Base-by-base conservation (phyloP, 139 green algal genomes). In the Pseudopediastrum boryanum region DNA sequence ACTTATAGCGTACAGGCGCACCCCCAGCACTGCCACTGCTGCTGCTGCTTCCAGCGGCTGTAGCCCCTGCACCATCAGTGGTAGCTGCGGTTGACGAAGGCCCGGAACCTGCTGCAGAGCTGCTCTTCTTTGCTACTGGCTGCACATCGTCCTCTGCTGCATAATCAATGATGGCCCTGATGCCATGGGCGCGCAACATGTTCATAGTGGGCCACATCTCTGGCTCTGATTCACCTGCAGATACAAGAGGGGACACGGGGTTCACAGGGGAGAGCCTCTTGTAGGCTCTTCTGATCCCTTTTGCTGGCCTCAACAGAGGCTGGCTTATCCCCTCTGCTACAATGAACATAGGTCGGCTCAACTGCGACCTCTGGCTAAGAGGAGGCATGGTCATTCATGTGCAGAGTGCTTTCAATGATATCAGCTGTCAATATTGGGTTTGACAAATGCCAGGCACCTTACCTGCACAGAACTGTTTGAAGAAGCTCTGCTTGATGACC, bases 391-490 rank as follows among this genome's bases (percentile, higher is more conserved):
- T 39, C 13, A 16, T 33, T 10, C 33, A 46, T 33, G 35, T 66
- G 13, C 16, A 21, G 56, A 29, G 16, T 9, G 9, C 9, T 12
- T 16, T 21, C 13, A 9, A 66, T 21, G 13, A n/a, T n/a, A n/a
- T n/a, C n/a, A n/a, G n/a, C n/a, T n/a, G n/a, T n/a, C n/a, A n/a
- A n/a, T n/a, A n/a, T n/a, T n/a, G n/a, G n/a, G n/a, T n/a, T n/a
- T n/a, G 56, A 12, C 38, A 46, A 43, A 19, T 12, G 67, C 12
- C 9, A 43, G 23, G 12, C 8, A 12, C 42, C 70, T 62, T 61
- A 90, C 90, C 91, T 52, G 87, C 92, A 65, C 94, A 96, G 76
- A 97, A 97, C 69, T 97, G 94, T 39, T 77, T 80, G 82, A 97
- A 96, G 73, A 97, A 96, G 23, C 91, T 95, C 25, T 83, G 71